A percentile compares a stretch with the other conserved stretches of the same genome.
Conservation (phyloP, 371 early-diverging fungal genomes). For the Mucor circinelloides region DNA sequence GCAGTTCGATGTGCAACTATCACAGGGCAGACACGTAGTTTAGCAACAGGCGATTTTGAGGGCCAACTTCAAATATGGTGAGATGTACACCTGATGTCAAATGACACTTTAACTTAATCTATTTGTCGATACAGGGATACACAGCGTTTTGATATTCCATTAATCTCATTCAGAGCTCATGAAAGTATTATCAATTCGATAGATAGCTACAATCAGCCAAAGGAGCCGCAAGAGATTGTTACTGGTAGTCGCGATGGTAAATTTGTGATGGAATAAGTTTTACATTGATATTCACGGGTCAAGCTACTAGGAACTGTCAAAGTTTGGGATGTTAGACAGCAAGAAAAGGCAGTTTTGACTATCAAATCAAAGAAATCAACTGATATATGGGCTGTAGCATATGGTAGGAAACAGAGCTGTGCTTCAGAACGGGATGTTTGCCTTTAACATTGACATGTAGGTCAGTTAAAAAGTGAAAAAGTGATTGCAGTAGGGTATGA, state of each 20-base stretch:
- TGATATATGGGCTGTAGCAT: conserved; percentile 82
- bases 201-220: conserved; percentile 64
- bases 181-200: conserved; percentile 76
- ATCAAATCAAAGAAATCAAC: conserved; percentile 52
- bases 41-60: conserved; percentile 79
- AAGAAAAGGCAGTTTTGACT: conserved; percentile 65
- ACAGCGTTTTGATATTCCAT: conserved; percentile 64
- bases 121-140: conserved; percentile 57
- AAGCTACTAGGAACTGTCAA: conserved; percentile 61
- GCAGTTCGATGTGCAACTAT: conserved; percentile 72
- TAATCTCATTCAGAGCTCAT: conserved; percentile 68
- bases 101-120: background rate
- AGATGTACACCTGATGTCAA: background rate
- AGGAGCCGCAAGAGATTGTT: conserved; percentile 61
- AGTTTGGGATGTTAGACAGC: conserved; percentile 81
- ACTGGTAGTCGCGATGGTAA: conserved; percentile 80
- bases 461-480: conserved; percentile 18
- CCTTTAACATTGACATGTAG: background rate
- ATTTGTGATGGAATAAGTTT: background rate
- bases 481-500: conserved; percentile 76
- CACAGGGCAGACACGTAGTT: conserved; percentile 52
- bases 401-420: conserved; percentile 58
- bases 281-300: background rate
- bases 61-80: conserved; percentile 71
- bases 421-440: background rate